Evolutionary conservation across 805 yeast species (phyloP).

Genomic region (Clavispora vitiphila): DNA sequence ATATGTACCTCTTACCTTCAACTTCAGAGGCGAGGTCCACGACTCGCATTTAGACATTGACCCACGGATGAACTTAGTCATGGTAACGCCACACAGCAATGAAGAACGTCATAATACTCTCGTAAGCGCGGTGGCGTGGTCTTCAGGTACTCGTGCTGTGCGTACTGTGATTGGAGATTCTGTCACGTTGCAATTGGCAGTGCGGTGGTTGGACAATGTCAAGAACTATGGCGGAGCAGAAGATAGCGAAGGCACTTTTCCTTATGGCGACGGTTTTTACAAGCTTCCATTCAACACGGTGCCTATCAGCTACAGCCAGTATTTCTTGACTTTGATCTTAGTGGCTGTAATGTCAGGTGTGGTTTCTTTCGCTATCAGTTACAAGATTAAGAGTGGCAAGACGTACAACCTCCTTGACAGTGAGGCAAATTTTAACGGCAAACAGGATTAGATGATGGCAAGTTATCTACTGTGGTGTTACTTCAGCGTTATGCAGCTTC

Average conservation of each 20-base stretch:
- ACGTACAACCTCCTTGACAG: constrained; percentile 20
- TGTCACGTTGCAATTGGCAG: constrained; percentile 52
- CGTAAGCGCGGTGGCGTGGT: constrained; percentile 53
- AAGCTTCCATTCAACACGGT: constrained; percentile 26
- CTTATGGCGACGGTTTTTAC: constrained; percentile 38
- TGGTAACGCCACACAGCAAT: constrained; percentile 32
- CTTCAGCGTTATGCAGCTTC: neutral
- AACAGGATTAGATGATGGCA: constrained; percentile 14
- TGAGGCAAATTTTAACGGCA: constrained; percentile 17
- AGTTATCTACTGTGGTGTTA: neutral
- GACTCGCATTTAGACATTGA: constrained; percentile 69
- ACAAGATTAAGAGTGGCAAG: constrained; percentile 18
- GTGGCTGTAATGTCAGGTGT: constrained; percentile 21
- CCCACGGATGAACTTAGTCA: constrained; percentile 47
- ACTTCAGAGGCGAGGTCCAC: constrained; percentile 61
- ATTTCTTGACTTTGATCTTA: constrained; percentile 16
- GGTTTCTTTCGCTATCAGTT: constrained; percentile 21
- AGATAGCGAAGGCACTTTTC: constrained; percentile 19
- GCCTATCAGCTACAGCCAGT: constrained; percentile 22
- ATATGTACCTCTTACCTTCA: constrained; percentile 55
- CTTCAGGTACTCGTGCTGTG: constrained; percentile 57
- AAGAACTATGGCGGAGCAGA: constrained; percentile 14
- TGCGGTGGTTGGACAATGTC: constrained; percentile 48
- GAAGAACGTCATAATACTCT: constrained; percentile 35
- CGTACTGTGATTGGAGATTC: constrained; percentile 63